Evolutionary conservation across 768 basidiomycete genomes (phyloP).

Genomic region (Boletus patriciae): DNA sequence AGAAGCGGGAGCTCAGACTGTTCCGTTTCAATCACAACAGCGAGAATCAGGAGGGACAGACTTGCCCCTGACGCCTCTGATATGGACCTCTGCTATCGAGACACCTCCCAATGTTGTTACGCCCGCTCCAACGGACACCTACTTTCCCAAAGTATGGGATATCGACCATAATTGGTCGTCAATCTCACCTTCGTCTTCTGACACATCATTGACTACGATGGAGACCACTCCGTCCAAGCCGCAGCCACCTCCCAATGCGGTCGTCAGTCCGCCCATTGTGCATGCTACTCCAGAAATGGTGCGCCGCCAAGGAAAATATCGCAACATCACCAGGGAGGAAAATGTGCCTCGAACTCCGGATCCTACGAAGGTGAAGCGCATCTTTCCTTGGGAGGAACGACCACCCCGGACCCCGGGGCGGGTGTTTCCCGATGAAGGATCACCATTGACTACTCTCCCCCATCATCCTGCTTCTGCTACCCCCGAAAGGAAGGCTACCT

Average conservation of each 20-base stretch:
- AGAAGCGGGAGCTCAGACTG: conserved; percentile 24
- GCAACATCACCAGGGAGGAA: conserved; percentile 51
- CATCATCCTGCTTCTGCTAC: conserved; percentile 38
- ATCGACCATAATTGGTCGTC: conserved; percentile 41
- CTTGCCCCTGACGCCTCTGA: conserved; percentile 59
- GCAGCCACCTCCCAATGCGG: conserved; percentile 31
- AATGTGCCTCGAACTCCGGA: conserved; percentile 61
- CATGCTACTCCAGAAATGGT: conserved; percentile 66
- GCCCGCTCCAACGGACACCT: conserved; percentile 62
- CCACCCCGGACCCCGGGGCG: conserved; percentile 66
- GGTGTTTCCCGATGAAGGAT: conserved; percentile 68
- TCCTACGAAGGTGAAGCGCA: conserved; percentile 62
- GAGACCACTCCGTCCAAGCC: conserved; percentile 17
- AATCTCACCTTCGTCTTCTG: conserved; percentile 34
- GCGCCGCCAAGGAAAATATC: conserved; percentile 74
- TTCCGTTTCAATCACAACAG: conserved; percentile 17
- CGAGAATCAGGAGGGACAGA: conserved; percentile 38
- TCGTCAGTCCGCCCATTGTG: conserved; percentile 62
- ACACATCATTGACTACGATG: conserved; percentile 25
- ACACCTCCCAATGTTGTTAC: conserved; percentile 71
- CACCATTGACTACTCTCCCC: conserved; percentile 39
- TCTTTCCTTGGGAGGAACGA: conserved; percentile 96
- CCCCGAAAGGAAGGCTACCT: conserved; percentile 20
- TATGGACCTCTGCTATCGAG: conserved; percentile 81
- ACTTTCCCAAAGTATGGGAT: conserved; percentile 90